Base-by-base conservation (phyloP, 208 protist genomes). In the Acanthamoeba lenticulata region DNA sequence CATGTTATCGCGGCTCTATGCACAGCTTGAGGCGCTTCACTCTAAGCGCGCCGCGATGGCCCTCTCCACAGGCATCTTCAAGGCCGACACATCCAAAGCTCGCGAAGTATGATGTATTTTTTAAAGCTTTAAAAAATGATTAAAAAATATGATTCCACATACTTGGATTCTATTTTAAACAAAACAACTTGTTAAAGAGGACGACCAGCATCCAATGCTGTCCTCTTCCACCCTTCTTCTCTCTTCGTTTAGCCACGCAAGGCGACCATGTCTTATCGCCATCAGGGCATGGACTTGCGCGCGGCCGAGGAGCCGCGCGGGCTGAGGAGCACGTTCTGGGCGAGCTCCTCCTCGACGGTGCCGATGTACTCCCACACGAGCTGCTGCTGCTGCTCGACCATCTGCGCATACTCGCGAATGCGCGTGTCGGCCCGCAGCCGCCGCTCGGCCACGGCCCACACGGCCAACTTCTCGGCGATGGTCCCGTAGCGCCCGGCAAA, bases 1-100 rank as follows among this genome's bases (percentile, higher is more conserved):
- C n/a, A 13, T 88, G 77, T 21, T 88, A 2, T 44, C 77, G 45
- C 17, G 47, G 24, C 47, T 88, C 11, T 88, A 88, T 29, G 77
- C 77, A 27, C 77, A 88, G 29, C 38, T 88, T 11, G 34, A 17
- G 36, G 77, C 77, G 27, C 38, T 88, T 38, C 32, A 55, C 77
- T 88, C 77, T 6, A 4, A 88, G 45, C 40, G 77, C 15, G 42
- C 77, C 17, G 47, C 34, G 15, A 13, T 88, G 15, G 77, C 77
- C 6, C 38, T 88, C 38, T 88, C 77, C 0, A 52, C 77, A 17
- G 77, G 77, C 42, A 88, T 88, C 77, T 88, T 88, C 77, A 88
- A 88, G 38, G 17, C 27, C 0, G 77, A 88, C 29, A 74, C 65
- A n/a, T n/a, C n/a, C n/a, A n/a, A n/a, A n/a, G n/a, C n/a, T n/a